A percentile compares a stretch with the other conserved stretches of the same genome.
Evolutionary conservation across 2,329 filamentous ascomycete genomes (phyloP).

Genomic region (Bimuria novae-zelandiae): DNA sequence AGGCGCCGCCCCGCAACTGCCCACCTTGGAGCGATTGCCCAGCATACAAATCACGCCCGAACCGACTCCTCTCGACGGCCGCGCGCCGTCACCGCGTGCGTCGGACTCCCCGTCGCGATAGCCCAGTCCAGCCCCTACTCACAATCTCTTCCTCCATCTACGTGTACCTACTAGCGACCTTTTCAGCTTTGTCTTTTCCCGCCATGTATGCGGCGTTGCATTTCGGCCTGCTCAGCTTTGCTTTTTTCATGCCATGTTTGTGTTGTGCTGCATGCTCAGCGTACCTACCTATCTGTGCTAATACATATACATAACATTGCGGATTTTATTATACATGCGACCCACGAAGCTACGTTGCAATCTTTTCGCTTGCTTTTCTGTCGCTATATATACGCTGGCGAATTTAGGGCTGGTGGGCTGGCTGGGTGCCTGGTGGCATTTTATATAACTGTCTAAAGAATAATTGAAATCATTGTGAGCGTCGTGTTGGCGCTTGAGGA

Average conservation of each 20-base stretch:
- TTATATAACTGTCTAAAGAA: too few relatives aligned
- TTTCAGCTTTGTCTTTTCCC: too few relatives aligned
- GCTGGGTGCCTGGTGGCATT: too few relatives aligned
- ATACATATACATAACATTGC: background rate
- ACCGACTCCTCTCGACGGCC: conserved; percentile 24
- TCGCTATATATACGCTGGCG: too few relatives aligned
- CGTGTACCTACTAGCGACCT: background rate
- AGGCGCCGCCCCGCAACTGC: conserved; percentile 41
- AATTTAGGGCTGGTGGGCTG: too few relatives aligned
- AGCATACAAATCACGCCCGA: conserved; percentile 52
- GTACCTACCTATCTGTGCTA: too few relatives aligned
- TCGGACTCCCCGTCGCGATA: background rate
- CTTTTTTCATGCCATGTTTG: too few relatives aligned
- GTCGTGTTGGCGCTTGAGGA: too few relatives aligned
- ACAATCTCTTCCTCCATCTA: background rate
- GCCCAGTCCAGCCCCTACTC: background rate
- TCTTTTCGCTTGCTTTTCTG: background rate
- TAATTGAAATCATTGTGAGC: too few relatives aligned
- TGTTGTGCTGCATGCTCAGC: too few relatives aligned
- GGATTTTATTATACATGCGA: conserved; percentile 10
- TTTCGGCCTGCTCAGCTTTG: background rate
- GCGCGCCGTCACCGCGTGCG: conserved; percentile 11
- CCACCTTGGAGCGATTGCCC: conserved; percentile 47
- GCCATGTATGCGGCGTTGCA: background rate
- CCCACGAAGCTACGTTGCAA: conserved; percentile 9